Evolutionary conservation across 805 yeast genomes (phyloP).

Genomic region (Komagataella ulmi): DNA sequence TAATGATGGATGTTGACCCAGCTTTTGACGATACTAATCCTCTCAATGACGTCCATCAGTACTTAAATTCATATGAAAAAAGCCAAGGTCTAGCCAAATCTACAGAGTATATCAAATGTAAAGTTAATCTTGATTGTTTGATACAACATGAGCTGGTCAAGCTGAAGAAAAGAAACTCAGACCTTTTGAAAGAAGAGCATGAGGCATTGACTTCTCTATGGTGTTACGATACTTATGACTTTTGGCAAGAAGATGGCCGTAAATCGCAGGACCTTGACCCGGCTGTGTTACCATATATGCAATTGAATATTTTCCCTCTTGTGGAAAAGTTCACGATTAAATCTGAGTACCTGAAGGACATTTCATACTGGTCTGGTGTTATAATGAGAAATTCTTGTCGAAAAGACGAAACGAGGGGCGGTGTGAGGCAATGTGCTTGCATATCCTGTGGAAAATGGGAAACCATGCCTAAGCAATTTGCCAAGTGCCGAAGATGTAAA

Average conservation of each 20-base stretch:
- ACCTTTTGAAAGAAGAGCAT: background rate
- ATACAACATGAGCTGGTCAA: background rate
- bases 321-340: conserved; percentile 82
- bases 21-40: background rate
- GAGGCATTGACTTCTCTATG: background rate
- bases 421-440: conserved; percentile 90
- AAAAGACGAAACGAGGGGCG: conserved; percentile 75
- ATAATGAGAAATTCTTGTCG: conserved; percentile 94
- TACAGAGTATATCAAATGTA: background rate
- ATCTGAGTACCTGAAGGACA: conserved; percentile 54
- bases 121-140: background rate
- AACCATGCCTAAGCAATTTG: conserved; percentile 77
- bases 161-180: background rate
- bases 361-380: conserved; percentile 96
- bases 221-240: background rate
- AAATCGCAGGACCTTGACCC: conserved; percentile 19
- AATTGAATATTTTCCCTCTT: conserved; percentile 69
- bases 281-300: conserved; percentile 29
- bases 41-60: background rate
- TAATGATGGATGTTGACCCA: background rate
- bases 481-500: conserved; percentile 89
- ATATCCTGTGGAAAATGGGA: conserved; percentile 95
- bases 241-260: conserved; percentile 4
- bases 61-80: background rate
- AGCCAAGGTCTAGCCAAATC: background rate